Evolutionary conservation across 495 filamentous ascomycete genomes (phyloP), one percentile per base, ranked within the genome.

Genomic region (Acidiella bohemica): DNA sequence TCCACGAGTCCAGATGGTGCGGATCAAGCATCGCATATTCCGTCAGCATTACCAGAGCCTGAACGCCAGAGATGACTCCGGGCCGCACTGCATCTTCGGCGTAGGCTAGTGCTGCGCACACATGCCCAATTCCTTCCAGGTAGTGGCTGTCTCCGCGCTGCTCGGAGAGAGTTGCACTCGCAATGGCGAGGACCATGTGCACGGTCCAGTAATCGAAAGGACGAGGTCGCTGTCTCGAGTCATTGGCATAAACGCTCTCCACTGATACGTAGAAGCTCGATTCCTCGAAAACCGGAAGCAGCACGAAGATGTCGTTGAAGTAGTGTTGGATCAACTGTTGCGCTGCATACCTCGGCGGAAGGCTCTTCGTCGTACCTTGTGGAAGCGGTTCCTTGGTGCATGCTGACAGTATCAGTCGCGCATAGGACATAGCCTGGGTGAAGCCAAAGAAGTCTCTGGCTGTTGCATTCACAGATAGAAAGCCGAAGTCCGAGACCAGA

Each of bases 381-480:
- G 77, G 78, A 24, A 83, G 59, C 11, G 66, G 60, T 39, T 81
- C 76, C 50, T 76, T 74, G 12, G 75, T 66, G 32, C 81, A 73
- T 20, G 85, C 72, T 27, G 80, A 78, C 38, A 93, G 61, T 36
- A 90, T 73, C 31, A 93, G 67, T 13, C 81, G 78, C 22, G 83
- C 81, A 64, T 92, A 93, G 5, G 83, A 87, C 66, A 90, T 85
- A 46, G 75, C 78, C 32, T 70, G 73, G 18, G 81, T 76, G 36
- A 87, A 86, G 7, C 84, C 82, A 56, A 87, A 78, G 51, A 93
- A 96, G 58, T 93, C 87, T 40, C 84, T 70, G 4, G 87, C 86
- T 2, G 84, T 90, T 20, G 87, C 84, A 64, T 90, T 93, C 51
- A 96, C 78, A 5, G 85, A 66, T 49, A 66, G 49, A 10, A 57